A percentile compares a stretch with the other conserved stretches of the same genome.
Conservation (phyloP, 2,329 filamentous ascomycete species). For the Phialophora expanda region DNA sequence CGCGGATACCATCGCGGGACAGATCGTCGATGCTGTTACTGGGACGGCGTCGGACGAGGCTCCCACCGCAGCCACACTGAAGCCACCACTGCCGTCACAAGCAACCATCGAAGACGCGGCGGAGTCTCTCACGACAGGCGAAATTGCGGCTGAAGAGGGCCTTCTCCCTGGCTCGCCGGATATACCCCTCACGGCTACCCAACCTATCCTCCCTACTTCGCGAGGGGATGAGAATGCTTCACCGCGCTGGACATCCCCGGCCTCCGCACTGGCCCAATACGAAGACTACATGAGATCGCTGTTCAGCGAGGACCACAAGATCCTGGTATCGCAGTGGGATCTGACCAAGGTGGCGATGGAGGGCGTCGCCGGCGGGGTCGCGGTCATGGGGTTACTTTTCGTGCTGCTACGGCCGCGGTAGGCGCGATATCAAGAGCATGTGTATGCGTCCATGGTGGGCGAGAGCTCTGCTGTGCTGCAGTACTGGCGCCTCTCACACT, state of each 20-base stretch:
- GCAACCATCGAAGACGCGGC: slow-evolving; percentile 30
- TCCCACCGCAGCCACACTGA: neutral
- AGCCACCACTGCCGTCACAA: neutral
- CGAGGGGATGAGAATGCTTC: slow-evolving; percentile 34
- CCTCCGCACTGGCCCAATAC: slow-evolving; percentile 52
- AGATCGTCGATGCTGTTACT: slow-evolving; percentile 32
- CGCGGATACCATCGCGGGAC: slow-evolving; percentile 33
- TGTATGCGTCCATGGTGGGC: neutral
- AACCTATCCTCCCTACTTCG: slow-evolving; percentile 19
- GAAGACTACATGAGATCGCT: slow-evolving; percentile 61
- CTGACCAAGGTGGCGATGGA: slow-evolving; percentile 72
- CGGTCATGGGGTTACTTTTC: slow-evolving; percentile 60
- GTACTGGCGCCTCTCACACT: no score
- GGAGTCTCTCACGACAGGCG: slow-evolving; percentile 23
- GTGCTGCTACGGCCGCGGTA: slow-evolving; percentile 56
- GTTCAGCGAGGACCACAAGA: slow-evolving; percentile 64
- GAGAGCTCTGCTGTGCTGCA: neutral
- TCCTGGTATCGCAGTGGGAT: slow-evolving; percentile 71
- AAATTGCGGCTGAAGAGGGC: slow-evolving; percentile 24
- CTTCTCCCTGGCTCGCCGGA: slow-evolving; percentile 6
- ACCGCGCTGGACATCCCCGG: slow-evolving; percentile 34
- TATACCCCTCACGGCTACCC: slow-evolving; percentile 2
- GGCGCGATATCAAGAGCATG: neutral
- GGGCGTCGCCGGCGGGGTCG: slow-evolving; percentile 69
- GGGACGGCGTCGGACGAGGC: slow-evolving; percentile 23